Evolutionary conservation across 1,139 yeast species (phyloP), one percentile per base, ranked within the genome.

Genomic region (Meyerozyma smithsonii): DNA sequence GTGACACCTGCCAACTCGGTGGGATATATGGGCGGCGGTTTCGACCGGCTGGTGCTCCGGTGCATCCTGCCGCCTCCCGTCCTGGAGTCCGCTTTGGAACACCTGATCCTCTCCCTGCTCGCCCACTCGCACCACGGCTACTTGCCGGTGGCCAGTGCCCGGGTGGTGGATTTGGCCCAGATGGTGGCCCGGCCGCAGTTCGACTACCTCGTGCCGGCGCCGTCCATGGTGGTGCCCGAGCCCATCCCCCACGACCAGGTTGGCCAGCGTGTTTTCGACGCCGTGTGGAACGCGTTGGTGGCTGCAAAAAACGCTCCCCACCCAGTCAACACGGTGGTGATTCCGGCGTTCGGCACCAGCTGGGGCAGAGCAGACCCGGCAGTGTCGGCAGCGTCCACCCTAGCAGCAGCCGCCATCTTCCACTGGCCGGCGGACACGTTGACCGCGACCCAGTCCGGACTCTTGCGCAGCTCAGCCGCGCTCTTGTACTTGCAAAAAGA

Each of bases 311-410:
- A 34, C 7, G 12, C 14, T 4, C 14, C 34, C 10, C 26, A 35
- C 12, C 15, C 41, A 19, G 38, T 45, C 21, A 39, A 37, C 5
- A 50, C 49, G 21, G 33, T 56, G 28, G 43, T 61, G n/a, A 40
- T 60, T n/a, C 66, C 66, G 1, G 64, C 61, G 1, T 44, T 60
- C 6, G 66, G 63, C 2, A 54, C 62, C 5, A 64, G 64, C 1
- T 56, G 52, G 42, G 66, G 66, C 4, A 45, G 47, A 5, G 37
- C 59, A 8, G 51, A 50, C 28, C 46, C 46, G 17, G 45, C 42
- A 8, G 44, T 39, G 8, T 30, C 34, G 2, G 34, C 34, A 4
- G 52, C 51, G 12, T 55, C 60, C 5, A 49, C 48, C 15, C 37
- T 53, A 5, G 56, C 58, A 51, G 36, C 56, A 20, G 55, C 56